These are phyloP conservation scores for Penicillium desertorum DNA, from an alignment of 495 filamentous ascomycete species.

Conservation along the genomic window DNA sequence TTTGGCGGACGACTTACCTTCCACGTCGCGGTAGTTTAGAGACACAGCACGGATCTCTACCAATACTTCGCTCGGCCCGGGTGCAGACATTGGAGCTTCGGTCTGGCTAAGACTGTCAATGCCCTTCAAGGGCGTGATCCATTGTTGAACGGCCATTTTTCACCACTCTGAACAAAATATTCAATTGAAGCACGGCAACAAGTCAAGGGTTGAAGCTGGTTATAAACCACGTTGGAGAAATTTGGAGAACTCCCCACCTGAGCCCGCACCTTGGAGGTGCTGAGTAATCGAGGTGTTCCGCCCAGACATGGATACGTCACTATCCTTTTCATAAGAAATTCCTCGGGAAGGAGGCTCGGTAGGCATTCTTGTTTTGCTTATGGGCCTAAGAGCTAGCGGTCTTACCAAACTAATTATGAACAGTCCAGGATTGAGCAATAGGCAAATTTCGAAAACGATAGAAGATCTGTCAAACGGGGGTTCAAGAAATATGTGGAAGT, in stretches of 20 bases:
- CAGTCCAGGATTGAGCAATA: too few species aligned
- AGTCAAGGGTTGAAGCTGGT: not conserved
- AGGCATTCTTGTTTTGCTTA: too few species aligned
- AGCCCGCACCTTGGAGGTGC: not conserved
- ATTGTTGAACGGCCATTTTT: constrained; percentile 38
- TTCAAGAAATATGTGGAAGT: too few species aligned
- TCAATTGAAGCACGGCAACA: not conserved
- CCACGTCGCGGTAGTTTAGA: constrained; percentile 61
- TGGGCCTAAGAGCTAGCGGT: too few species aligned
- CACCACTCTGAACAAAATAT: not conserved
- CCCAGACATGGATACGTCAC: too few species aligned
- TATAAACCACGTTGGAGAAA: constrained; percentile 11
- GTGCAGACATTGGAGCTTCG: constrained; percentile 42
- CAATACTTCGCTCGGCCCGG: constrained; percentile 52
- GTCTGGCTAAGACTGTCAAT: constrained; percentile 47
- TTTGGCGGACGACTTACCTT: constrained; percentile 40
- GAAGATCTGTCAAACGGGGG: too few species aligned
- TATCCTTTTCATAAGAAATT: too few species aligned
- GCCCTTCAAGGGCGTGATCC: constrained; percentile 50
- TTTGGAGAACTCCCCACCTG: constrained; percentile 11
- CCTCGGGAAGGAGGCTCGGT: too few species aligned
- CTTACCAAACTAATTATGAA: too few species aligned
- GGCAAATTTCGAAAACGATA: too few species aligned
- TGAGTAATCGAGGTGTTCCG: not conserved
- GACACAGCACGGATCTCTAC: constrained; percentile 56